Evolutionary conservation across 2,329 filamentous ascomycete species (phyloP), one percentile per base, ranked within the genome.

Genomic region (Aspergillus neoniger): DNA sequence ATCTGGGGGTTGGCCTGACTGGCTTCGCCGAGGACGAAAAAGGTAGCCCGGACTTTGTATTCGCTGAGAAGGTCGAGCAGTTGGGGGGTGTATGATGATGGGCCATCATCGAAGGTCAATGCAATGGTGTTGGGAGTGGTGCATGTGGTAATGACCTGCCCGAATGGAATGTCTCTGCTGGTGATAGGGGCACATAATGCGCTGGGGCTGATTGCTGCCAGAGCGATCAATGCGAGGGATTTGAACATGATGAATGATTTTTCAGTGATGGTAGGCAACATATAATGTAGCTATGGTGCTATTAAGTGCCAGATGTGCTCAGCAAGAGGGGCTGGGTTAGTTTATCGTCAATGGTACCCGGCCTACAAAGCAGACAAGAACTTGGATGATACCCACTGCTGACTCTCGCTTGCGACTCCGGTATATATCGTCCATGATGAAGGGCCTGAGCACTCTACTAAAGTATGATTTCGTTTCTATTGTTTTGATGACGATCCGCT

Each of bases 61-160:
- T 75, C 76, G 47, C 76, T 76, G 51, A 89, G 79, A 47, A 84
- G 78, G 66, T 88, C 83, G 2, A 89, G 77, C 8, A 89, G 78
- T 51, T 84, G 79, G 23, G 74, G 68, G 1, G 86, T 88, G 71
- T 85, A 87, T 28, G 79, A 73, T 65, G 81, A 84, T 10, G 86
- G 87, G 0, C 87, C 87, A 66, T 89, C 87, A 64, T 89, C 87
- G 65, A 84, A 89, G 6, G 86, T 89, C 21, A 89, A 70, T 8
- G 87, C 86, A 62, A 89, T 81, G n/a, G 83, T 83, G 48, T 84
- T 83, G 2, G 81, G 76, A 2, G 76, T 73, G 7, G 60, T 65
- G 63, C 78, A 79, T 38, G 65, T 65, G 23, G 68, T 69, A 58
- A 77, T 72, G 44, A 85, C 70, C 1, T 79, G 80, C 36, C 84